Percentiles rank a stretch among this genome's conserved stretches.
phyloP scores from a whole-genome alignment of 148 eudicot genomes.

The Arbutus unedo region DNA sequence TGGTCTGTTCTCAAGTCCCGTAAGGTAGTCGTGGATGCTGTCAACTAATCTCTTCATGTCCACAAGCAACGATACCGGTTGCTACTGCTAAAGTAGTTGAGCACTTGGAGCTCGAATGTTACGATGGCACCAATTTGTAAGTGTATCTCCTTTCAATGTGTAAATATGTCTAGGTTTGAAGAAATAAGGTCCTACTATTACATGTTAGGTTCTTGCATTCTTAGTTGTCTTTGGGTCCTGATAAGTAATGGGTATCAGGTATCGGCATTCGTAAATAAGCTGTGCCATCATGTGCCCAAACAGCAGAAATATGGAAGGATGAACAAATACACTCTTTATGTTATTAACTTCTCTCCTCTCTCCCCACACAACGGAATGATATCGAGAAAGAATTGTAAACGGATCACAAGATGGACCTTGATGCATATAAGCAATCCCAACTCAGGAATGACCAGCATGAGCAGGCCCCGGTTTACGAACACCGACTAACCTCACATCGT shows the following conservation, averaged over 20 bases:
- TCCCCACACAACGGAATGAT: no score
- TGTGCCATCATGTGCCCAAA: neutral
- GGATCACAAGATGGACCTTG: no score
- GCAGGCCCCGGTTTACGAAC: no score
- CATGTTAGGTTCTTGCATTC: neutral
- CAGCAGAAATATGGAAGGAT: neutral
- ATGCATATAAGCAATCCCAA: no score
- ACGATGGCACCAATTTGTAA: neutral
- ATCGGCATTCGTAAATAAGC: neutral
- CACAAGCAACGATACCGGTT: neutral
- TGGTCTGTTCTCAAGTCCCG: no score
- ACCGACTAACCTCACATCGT: no score
- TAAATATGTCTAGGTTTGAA: neutral
- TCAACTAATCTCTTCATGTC: conserved; percentile 38
- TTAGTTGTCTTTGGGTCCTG: neutral
- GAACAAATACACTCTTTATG: neutral
- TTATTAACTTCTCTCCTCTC: no score
- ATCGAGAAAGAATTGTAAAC: no score
- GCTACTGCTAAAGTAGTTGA: neutral
- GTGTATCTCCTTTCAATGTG: neutral
- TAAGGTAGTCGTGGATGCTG: no score
- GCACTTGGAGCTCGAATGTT: neutral
- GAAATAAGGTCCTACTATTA: neutral
- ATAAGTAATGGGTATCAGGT: neutral
- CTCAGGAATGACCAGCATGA: no score